Conservation (phyloP, 2,329 filamentous ascomycete genomes). For the Claviceps arundinis region DNA sequence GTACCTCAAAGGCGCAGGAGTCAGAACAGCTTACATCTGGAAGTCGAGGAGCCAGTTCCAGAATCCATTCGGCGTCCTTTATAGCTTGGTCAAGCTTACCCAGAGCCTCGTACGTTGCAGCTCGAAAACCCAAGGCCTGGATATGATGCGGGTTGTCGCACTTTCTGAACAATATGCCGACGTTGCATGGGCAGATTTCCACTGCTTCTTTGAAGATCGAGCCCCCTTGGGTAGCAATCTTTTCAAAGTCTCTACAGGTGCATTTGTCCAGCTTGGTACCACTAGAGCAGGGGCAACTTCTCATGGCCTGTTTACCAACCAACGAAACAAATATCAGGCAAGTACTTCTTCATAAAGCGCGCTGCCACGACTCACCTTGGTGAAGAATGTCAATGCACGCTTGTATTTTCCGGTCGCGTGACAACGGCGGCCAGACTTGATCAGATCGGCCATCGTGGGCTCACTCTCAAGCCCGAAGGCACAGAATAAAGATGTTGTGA, state of each 20-base stretch:
- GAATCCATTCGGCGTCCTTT: constrained; percentile 28
- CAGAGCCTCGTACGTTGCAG: constrained; percentile 26
- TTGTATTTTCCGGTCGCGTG: constrained; percentile 22
- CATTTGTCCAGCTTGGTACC: constrained; percentile 16
- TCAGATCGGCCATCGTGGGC: constrained; percentile 6
- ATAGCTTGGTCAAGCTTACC: constrained; percentile 23
- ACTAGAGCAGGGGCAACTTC: constrained; percentile 20
- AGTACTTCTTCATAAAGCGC: neutral
- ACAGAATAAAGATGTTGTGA: too few relatives aligned
- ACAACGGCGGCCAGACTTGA: constrained; percentile 19
- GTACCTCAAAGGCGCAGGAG: too few relatives aligned
- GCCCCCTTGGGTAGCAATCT: constrained; percentile 17
- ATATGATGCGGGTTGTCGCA: constrained; percentile 25
- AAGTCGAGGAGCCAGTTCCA: constrained; percentile 27
- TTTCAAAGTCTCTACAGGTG: constrained; percentile 17
- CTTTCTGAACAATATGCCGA: constrained; percentile 16
- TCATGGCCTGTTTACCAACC: constrained; percentile 20
- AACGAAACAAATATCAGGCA: neutral
- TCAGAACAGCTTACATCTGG: constrained; percentile 21
- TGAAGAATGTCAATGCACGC: constrained; percentile 24
- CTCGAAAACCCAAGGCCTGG: constrained; percentile 27
- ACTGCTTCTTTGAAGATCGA: constrained; percentile 29
- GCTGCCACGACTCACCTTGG: constrained; percentile 14
- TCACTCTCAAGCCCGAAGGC: too few relatives aligned
- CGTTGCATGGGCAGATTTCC: constrained; percentile 22